These are phyloP conservation scores for Fusarium poae DNA, from an alignment of 2,329 filamentous ascomycete genomes.

Conservation along the genomic window DNA sequence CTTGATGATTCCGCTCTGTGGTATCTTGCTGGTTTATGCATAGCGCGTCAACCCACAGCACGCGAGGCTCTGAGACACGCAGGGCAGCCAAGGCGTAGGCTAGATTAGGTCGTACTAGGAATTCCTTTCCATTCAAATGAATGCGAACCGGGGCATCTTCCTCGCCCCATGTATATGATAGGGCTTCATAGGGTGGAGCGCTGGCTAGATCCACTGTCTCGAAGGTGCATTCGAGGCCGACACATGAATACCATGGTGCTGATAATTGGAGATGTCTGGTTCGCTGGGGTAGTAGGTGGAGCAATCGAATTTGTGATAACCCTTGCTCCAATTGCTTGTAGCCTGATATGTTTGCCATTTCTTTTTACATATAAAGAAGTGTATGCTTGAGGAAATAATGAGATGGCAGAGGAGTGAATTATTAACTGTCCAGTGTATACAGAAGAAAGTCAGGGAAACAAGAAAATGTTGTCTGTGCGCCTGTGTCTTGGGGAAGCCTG, in stretches of 20 bases:
- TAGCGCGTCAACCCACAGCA: conserved; percentile 1
- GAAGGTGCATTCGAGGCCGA: not conserved
- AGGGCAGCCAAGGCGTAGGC: not conserved
- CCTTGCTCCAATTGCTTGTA: not conserved
- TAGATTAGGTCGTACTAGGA: not conserved
- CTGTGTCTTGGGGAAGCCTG: not conserved
- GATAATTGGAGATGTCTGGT: not conserved
- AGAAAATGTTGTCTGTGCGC: not conserved
- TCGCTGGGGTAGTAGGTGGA: not conserved
- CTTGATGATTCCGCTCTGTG: conserved; percentile 2
- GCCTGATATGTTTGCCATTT: not conserved
- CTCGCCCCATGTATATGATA: not conserved
- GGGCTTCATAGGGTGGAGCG: not conserved
- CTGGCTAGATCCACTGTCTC: not conserved
- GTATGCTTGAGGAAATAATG: not conserved
- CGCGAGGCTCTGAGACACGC: not conserved
- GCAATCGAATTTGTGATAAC: not conserved
- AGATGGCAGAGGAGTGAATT: not conserved
- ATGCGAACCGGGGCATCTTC: not conserved
- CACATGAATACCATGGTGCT: not conserved
- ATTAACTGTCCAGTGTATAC: not conserved
- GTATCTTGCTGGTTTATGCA: not conserved
- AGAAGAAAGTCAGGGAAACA: not conserved
- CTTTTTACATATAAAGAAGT: not conserved
- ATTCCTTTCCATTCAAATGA: not conserved